These are phyloP conservation scores for Edaphochlamys debaryana DNA, from an alignment of 139 green algal species.

Conservation along the genomic window DNA sequence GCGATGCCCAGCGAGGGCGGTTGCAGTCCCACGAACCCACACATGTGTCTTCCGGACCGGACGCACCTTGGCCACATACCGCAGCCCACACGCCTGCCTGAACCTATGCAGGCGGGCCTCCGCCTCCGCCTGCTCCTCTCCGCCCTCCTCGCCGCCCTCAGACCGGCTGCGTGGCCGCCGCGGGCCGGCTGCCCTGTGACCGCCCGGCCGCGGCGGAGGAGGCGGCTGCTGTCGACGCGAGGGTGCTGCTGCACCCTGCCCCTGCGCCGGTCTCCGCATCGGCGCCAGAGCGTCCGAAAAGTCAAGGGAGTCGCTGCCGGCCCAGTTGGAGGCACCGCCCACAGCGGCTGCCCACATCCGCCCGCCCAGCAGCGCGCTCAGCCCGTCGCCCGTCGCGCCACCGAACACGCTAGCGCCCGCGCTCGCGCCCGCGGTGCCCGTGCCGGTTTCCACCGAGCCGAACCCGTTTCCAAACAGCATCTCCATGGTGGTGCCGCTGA, in stretches of 20 bases:
- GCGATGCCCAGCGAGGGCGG: background rate
- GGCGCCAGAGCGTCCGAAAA: background rate
- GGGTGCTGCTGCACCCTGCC: no score
- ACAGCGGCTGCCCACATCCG: no score
- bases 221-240: background rate
- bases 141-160: background rate
- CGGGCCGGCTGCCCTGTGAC: background rate
- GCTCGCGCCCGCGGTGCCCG: no score
- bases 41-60: background rate
- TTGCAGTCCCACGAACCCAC: background rate
- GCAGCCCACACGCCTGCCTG: background rate
- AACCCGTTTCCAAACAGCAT: no score
- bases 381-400: no score
- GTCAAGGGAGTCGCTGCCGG: no score
- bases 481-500: background rate
- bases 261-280: no score
- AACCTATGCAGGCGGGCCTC: background rate
- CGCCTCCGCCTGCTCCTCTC: background rate
- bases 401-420: no score
- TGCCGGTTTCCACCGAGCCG: no score
- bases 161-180: background rate
- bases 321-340: background rate
- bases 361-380: no score
- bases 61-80: constrained; percentile 12
- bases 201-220: constrained; percentile 1